A percentile compares a stretch with the other conserved stretches of the same genome.
Evolutionary conservation across 2,329 filamentous ascomycete genomes (phyloP).

Genomic region (Coniochaeta prunicola): DNA sequence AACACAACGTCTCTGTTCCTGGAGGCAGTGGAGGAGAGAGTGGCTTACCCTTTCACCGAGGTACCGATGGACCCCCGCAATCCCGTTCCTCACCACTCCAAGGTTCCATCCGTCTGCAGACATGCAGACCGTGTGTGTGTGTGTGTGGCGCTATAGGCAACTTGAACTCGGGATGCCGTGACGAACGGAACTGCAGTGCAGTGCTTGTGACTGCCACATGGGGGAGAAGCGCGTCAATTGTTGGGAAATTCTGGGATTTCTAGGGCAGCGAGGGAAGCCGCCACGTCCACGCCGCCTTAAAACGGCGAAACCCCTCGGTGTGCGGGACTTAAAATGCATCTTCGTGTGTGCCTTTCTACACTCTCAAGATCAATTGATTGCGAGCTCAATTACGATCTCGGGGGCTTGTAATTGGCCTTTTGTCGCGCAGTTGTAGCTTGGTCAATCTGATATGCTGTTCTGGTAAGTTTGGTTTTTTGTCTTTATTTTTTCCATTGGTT

Average conservation of each 20-base stretch:
- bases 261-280: not conserved
- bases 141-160: not conserved
- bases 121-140: not conserved
- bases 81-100: not conserved
- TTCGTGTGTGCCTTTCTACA: not conserved
- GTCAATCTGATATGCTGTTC: not conserved
- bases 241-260: not conserved
- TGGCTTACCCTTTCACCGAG: too few species aligned
- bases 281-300: not conserved
- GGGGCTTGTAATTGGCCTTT: not conserved
- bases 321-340: not conserved
- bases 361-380: not conserved
- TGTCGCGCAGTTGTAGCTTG: not conserved
- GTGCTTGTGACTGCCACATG: not conserved
- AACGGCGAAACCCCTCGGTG: not conserved
- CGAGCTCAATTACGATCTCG: not conserved
- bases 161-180: not conserved
- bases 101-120: not conserved
- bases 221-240: not conserved
- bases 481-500: not conserved
- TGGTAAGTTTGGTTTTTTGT: not conserved
- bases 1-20: not conserved
- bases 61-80: not conserved
- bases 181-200: not conserved
- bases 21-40: too few species aligned